Evolutionary conservation across 2,329 filamentous ascomycete species (phyloP).

Genomic region (Plenodomus biglobosus): DNA sequence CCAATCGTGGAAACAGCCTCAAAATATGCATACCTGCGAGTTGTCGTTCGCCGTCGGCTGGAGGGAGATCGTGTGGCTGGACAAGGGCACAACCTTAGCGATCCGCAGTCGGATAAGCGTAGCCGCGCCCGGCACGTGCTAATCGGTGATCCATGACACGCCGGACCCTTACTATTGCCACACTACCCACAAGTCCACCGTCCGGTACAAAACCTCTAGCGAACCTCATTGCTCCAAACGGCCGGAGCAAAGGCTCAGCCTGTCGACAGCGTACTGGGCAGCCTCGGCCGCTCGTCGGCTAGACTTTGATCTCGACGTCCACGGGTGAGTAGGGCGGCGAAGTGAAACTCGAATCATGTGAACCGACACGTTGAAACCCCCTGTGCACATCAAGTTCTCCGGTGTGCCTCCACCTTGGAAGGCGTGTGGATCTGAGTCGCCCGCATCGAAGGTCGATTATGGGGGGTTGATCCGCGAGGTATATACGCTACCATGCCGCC

Average conservation of each 20-base stretch:
- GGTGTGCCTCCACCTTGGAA: neutral
- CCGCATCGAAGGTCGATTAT: neutral
- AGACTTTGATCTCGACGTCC: neutral
- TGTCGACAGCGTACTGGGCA: neutral
- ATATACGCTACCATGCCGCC: neutral
- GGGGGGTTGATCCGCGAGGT: neutral
- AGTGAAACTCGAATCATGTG: neutral
- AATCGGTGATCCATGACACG: neutral
- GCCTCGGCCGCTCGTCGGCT: neutral
- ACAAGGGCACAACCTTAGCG: neutral
- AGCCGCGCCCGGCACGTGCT: neutral
- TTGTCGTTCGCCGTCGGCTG: neutral
- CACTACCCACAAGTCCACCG: neutral
- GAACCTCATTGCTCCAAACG: neutral
- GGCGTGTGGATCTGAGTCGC: neutral
- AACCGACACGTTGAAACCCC: neutral
- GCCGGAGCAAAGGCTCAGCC: neutral
- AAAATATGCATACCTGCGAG: neutral
- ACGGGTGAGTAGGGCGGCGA: neutral
- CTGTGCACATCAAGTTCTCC: neutral
- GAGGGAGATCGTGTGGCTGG: neutral
- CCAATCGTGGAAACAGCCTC: neutral
- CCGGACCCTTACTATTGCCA: neutral
- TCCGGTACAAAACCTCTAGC: neutral
- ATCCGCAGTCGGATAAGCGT: neutral